Conservation (phyloP, 2,329 filamentous ascomycete genomes). For the Cercospora sp. region DNA sequence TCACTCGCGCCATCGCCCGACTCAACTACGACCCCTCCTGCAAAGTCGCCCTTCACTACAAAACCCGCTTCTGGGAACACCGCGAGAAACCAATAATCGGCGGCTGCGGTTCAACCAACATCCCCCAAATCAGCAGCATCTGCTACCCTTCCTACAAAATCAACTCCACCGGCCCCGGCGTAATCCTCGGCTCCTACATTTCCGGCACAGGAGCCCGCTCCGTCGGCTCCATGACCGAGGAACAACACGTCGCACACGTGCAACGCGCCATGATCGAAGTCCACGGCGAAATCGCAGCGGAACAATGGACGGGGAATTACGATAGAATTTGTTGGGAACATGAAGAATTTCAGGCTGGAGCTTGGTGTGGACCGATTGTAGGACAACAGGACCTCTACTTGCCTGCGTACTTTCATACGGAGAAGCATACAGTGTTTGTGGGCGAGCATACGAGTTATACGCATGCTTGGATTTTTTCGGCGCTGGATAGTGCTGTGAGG, state of each 20-base stretch:
- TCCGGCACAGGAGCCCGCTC: constrained; percentile 49
- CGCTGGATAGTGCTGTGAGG: constrained; percentile 66
- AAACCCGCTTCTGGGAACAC: constrained; percentile 63
- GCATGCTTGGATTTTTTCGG: constrained; percentile 69
- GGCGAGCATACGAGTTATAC: constrained; percentile 69
- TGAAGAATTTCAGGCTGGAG: constrained; percentile 61
- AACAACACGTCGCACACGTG: constrained; percentile 63
- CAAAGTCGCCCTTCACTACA: constrained; percentile 67
- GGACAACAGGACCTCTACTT: constrained; percentile 70
- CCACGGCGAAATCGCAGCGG: constrained; percentile 60
- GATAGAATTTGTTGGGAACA: constrained; percentile 66
- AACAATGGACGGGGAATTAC: constrained; percentile 66
- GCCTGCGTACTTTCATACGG: constrained; percentile 70
- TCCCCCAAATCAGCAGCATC: constrained; percentile 60
- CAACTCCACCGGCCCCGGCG: constrained; percentile 63
- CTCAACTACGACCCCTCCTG: constrained; percentile 55
- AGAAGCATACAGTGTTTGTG: constrained; percentile 66
- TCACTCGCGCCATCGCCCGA: constrained; percentile 50
- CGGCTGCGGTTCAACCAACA: constrained; percentile 62
- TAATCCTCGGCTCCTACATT: constrained; percentile 62
- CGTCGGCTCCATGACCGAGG: constrained; percentile 54
- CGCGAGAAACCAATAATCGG: constrained; percentile 60
- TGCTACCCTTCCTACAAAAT: constrained; percentile 69
- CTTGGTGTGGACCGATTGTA: constrained; percentile 59
- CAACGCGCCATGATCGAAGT: constrained; percentile 67